Evolutionary conservation across 2,329 filamentous ascomycete species (phyloP).

Genomic region (Neofusicoccum sp.): DNA sequence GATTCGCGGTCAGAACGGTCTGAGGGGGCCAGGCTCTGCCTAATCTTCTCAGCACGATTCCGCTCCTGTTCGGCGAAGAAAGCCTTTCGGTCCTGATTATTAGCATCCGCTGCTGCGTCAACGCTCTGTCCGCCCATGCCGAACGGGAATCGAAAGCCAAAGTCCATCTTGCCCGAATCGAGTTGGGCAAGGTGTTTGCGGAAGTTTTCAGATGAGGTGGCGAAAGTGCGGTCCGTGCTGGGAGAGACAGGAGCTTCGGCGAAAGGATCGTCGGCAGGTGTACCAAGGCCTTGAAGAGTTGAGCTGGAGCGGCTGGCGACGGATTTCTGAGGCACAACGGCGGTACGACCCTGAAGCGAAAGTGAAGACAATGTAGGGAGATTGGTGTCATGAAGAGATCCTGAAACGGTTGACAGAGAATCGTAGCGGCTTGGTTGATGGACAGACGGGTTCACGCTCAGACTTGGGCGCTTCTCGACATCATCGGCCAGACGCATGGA

Average conservation of each 20-base stretch:
- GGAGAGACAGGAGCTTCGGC: constrained; percentile 6
- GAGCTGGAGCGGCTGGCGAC: neutral
- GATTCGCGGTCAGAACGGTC: neutral
- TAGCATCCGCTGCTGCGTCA: neutral
- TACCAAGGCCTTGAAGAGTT: constrained; percentile 7
- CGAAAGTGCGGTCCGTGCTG: neutral
- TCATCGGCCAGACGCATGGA: neutral
- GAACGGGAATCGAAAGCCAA: constrained; percentile 9
- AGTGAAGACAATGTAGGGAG: constrained; percentile 6
- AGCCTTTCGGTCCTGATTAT: neutral
- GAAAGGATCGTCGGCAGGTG: constrained; percentile 16
- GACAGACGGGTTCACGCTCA: neutral
- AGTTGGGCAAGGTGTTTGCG: neutral
- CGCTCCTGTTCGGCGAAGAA: constrained; percentile 22
- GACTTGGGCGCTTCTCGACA: neutral
- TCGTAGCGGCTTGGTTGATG: constrained; percentile 11
- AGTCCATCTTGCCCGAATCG: constrained; percentile 6
- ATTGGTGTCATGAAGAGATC: neutral
- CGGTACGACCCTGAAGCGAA: neutral
- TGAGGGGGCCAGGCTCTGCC: neutral
- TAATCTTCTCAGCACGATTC: constrained; percentile 13
- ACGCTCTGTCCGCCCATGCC: neutral
- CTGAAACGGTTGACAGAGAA: constrained; percentile 1
- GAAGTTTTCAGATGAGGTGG: neutral
- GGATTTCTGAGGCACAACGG: neutral